Evolutionary conservation across 73 alveolate genomes (phyloP).

Genomic region (Tetrahymena thermophila): DNA sequence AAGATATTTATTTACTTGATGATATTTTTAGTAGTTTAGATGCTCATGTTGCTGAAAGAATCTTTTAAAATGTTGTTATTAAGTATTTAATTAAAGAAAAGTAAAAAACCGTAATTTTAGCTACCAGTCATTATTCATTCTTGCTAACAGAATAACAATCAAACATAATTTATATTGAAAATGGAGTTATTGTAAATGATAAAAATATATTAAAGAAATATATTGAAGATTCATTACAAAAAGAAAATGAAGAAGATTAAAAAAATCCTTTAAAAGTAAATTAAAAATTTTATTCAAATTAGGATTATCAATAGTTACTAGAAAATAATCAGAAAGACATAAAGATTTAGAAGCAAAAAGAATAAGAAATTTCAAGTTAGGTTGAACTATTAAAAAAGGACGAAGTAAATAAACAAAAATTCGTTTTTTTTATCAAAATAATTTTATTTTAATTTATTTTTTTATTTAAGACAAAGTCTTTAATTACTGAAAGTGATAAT

Average conservation of each 20-base stretch:
- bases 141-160: conserved; percentile 5
- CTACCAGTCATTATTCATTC: conserved; percentile 48
- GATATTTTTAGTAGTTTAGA: conserved; percentile 79
- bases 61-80: conserved; percentile 58
- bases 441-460: too few species aligned
- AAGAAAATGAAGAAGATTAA: not conserved
- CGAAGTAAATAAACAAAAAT: not conserved
- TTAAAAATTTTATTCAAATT: not conserved
- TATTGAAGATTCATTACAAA: conserved; percentile 2
- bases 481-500: not conserved
- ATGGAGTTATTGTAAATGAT: conserved; percentile 21
- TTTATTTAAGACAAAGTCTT: not conserved
- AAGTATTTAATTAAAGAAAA: conserved; percentile 52
- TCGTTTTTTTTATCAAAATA: too few species aligned
- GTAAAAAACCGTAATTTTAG: conserved; percentile 49
- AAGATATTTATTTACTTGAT: conserved; percentile 75
- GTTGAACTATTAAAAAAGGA: not conserved
- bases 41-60: conserved; percentile 60
- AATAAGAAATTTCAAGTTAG: not conserved
- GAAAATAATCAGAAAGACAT: not conserved
- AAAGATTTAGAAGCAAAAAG: conserved; percentile 8
- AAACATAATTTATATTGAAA: conserved; percentile 15
- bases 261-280: not conserved
- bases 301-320: not conserved
- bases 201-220: conserved; percentile 62